Base-by-base conservation (phyloP, 305 asterid species). In the Solanum aculeatissimum region DNA sequence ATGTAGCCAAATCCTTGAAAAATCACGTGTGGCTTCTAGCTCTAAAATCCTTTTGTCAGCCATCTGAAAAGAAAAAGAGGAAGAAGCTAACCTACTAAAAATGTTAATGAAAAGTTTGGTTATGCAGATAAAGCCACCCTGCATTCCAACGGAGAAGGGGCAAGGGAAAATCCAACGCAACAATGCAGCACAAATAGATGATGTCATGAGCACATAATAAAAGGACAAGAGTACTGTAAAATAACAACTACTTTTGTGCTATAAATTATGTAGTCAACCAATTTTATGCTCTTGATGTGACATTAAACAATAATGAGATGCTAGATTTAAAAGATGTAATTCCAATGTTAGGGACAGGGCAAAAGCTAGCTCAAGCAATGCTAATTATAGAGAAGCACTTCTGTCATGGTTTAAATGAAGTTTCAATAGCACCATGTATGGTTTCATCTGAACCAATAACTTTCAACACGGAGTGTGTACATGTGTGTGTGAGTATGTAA, bases 1-100 rank as follows among this genome's bases (percentile, higher is more conserved):
- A 71, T 96, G 99, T 47, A 96, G 88, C 99, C 98, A 96, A 87
- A 89, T 90, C 91, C 92, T 95, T 63, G 97, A 93, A 83, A 95
- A 86, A 89, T 95, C 97, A 43, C 98, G 98, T 15, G 92, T 89
- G 83, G 89, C 92, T 90, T 96, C 99, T 81, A 96, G 91, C 83
- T 93, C 98, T 29, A 91, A 81, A 53, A 96, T 88, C 92, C 84
- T 91, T 70, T 89, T 90, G 84, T 96, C 95, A 74, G 97, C 95
- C 85, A 93, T 82, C 98, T 96, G 91, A 27, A 29, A 55, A 13
- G 40, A 9, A 38, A 43, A 63, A 62, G 51, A 57, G 12, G 1
- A 42, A 19, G 27, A n/a, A 72, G 80, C n/a, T 72, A 45, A 45
- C 35, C 21, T 25, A 0, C 25, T 74, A 45, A 47, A 47, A 47